Base-by-base conservation (phyloP, 2,329 filamentous ascomycete species). In the Davidsoniella neocaledoniae region DNA sequence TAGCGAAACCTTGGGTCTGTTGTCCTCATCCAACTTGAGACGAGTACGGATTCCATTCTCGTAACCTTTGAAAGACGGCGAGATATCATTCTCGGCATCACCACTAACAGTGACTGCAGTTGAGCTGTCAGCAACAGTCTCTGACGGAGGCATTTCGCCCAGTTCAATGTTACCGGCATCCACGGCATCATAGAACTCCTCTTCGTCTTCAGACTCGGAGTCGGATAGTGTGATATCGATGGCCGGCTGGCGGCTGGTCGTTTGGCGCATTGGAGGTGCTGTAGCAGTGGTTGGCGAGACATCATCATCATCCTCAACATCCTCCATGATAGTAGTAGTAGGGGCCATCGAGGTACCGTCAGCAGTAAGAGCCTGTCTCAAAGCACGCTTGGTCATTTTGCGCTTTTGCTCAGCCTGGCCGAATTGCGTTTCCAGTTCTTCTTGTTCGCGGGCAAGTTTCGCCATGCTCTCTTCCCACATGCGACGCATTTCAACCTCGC, bases 401-500 rank as follows among this genome's bases (percentile, higher is more conserved):
- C 87, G 77, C 70, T 94, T 96, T 60, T 83, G 76, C 63, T 96
- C 90, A 1, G 87, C 85, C 64, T 94, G 85, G 42, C 85, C 86
- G 54, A 95, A 84, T 52, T 81, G 82, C 36, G 78, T 85, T 61
- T 96, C 86, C 1, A 98, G 73, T 47, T 87, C 77, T 64, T 96
- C 91, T 58, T 98, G 91, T 62, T 98, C 91, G 50, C 79, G 80
- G 16, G 88, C 91, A n/a, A 98, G 83, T 58, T 88, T 81, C 8
- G 91, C 87, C 91, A 98, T 95, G 65, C 88, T 96, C 59, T 98
- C 91, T 65, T 98, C 91, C 91, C 91, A 98, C 78, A 98, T 85
- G 53, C 85, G 81, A 37, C 91, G 79, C 66, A 96, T 82, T 61
- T 94, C 86, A 41, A 81, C 81, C 66, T 98, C 91, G 49, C 87